These are phyloP conservation scores for Basidiobolus meristosporus DNA, from an alignment of 371 early-diverging fungal species.

Conservation along the genomic window DNA sequence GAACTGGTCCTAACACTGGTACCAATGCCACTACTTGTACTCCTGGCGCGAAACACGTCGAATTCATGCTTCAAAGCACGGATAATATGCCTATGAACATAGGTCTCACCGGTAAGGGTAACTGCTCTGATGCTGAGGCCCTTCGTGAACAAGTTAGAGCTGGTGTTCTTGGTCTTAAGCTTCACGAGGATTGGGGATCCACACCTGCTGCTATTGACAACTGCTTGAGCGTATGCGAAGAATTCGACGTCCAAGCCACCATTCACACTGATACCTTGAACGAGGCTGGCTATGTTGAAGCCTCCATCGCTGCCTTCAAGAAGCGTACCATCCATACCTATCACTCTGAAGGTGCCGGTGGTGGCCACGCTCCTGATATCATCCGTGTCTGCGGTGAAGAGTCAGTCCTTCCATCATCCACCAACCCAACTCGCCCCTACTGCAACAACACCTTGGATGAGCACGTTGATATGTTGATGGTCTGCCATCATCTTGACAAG, in stretches of 20 bases:
- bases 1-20: constrained; percentile 88
- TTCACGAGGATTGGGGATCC: constrained; percentile 91
- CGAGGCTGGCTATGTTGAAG: constrained; percentile 86
- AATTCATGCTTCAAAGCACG: constrained; percentile 72
- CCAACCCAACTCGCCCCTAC: constrained; percentile 84
- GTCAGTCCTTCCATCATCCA: constrained; percentile 78
- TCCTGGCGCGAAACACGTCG: constrained; percentile 55
- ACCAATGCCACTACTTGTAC: constrained; percentile 90
- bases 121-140: constrained; percentile 35
- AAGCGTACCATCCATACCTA: constrained; percentile 84
- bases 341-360: constrained; percentile 90
- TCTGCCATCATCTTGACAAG: constrained; percentile 86
- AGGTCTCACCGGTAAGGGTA: constrained; percentile 89
- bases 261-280: constrained; percentile 90
- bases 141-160: constrained; percentile 64
- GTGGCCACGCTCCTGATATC: constrained; percentile 88
- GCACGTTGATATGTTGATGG: constrained; percentile 94
- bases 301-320: constrained; percentile 69
- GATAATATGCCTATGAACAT: constrained; percentile 75
- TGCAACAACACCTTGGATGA: constrained; percentile 87
- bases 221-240: constrained; percentile 68
- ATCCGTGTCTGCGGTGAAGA: constrained; percentile 62
- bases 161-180: constrained; percentile 81
- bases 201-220: constrained; percentile 82
- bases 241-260: constrained; percentile 60